Evolutionary conservation across 805 yeast species (phyloP), one percentile per base, ranked within the genome.

Genomic region (Myxozyma vanderwaltii): DNA sequence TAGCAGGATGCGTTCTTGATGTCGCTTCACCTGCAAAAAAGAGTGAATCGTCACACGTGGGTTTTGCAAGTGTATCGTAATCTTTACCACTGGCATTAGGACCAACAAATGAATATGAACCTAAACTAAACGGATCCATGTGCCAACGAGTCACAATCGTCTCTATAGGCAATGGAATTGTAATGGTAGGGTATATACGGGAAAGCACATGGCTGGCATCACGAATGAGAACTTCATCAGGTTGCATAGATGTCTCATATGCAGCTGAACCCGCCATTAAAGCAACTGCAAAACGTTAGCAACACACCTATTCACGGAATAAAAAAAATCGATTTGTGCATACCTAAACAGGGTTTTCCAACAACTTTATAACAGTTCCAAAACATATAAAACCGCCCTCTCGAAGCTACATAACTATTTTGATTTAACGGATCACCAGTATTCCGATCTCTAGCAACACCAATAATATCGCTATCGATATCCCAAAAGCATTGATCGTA

Each of bases 111-210:
- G 79, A 76, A 72, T 89, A 92, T 0, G 96, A 84, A 2, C 98
- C 98, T 56, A 88, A 74, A 1, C 89, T 79, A 68, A 79, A 89
- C 0, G 90, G 89, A 66, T 91, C 95, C 1, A 71, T 70, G 1
- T 95, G 86, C 98, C 98, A 92, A 27, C 83, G 75, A 0, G 92
- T 81, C 1, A 80, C 79, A 0, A 85, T 72, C 0, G 72, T 64
- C 61, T 76, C 79, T 1, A 70, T 69, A 13, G 76, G 70, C 38
- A 63, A 63, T 8, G 63, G 69, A 23, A 48, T 57, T 29, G 27
- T 52, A 27, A 13, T 56, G n/a, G 55, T 57, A 1, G 69, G 66
- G 66, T 69, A 72, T 7, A 74, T 64, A 13, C 64, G 59, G 15
- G 68, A 64, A 27, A 77, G 66, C 19, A 68, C 67, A 19, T 57